Evolutionary conservation across 2,329 filamentous ascomycete species (phyloP).

Genomic region (Chrysoporthe puriensis): DNA sequence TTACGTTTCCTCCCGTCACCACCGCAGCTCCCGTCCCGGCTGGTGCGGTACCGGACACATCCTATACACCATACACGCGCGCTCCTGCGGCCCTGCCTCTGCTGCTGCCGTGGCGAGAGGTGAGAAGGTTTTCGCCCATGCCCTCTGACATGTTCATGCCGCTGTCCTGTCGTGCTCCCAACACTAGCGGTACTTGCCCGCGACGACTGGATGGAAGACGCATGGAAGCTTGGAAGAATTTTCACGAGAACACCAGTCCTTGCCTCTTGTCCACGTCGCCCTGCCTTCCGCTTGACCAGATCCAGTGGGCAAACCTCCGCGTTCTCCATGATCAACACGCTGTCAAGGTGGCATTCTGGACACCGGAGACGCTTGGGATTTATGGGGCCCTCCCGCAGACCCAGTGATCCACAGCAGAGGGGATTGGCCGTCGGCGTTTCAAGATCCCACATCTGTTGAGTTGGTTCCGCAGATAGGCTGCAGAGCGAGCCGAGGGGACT

Average conservation of each 20-base stretch:
- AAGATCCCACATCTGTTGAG: conserved; percentile 13
- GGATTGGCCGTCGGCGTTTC: conserved; percentile 9
- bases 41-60: not conserved
- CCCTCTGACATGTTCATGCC: conserved; percentile 3
- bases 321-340: not conserved
- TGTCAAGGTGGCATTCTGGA: conserved; percentile 4
- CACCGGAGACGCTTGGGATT: not conserved
- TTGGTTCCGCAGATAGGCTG: conserved; percentile 15
- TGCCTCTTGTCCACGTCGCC: conserved; percentile 10
- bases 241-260: not conserved
- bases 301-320: not conserved
- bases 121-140: not conserved
- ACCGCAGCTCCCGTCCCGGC: not conserved
- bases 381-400: conserved; percentile 6
- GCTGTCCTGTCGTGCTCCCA: not conserved
- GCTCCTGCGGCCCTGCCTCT: not conserved
- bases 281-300: conserved; percentile 4
- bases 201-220: conserved; percentile 1
- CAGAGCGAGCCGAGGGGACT: not conserved
- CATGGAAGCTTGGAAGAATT: conserved; percentile 2
- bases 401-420: conserved; percentile 1
- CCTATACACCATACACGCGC: not conserved
- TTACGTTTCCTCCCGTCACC: not conserved
- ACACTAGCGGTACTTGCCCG: not conserved
- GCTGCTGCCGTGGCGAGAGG: not conserved